phyloP scores from a whole-genome alignment of 306 rosid genomes.

The Prosopis cineraria region DNA sequence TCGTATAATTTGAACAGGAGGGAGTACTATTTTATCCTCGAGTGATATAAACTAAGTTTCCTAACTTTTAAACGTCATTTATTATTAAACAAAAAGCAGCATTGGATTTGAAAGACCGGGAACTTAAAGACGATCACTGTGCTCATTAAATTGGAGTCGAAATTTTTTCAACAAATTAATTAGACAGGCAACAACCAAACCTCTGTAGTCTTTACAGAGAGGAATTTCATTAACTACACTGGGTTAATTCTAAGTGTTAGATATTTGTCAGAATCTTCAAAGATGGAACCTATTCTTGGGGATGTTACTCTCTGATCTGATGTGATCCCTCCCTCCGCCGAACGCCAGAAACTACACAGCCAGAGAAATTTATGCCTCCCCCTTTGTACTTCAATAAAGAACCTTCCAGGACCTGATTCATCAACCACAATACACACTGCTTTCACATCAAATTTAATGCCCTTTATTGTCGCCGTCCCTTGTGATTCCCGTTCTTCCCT shows the following conservation, averaged over 20 bases:
- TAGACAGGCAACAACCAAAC: constrained; percentile 21
- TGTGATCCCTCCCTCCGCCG: neutral
- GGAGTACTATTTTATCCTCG: no score
- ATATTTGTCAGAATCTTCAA: neutral
- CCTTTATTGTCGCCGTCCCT: constrained; percentile 34
- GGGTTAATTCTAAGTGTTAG: constrained; percentile 3
- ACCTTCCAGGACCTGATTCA: constrained; percentile 31
- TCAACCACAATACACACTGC: constrained; percentile 41
- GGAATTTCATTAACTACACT: constrained; percentile 22
- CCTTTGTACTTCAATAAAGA: constrained; percentile 20
- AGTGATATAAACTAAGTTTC: no score
- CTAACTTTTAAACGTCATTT: no score
- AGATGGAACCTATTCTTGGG: constrained; percentile 12
- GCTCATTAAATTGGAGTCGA: neutral
- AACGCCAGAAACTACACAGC: neutral
- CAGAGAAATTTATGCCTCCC: constrained; percentile 33
- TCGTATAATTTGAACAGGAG: no score
- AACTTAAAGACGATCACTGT: constrained; percentile 1
- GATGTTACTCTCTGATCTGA: neutral
- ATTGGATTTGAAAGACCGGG: neutral
- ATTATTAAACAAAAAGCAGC: neutral
- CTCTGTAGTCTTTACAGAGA: neutral
- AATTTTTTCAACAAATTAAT: constrained; percentile 16
- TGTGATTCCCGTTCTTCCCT: constrained; percentile 38
- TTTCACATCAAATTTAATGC: constrained; percentile 50